These are phyloP conservation scores for Antrodiella citrinella DNA, from an alignment of 768 basidiomycete species.

Conservation along the genomic window DNA sequence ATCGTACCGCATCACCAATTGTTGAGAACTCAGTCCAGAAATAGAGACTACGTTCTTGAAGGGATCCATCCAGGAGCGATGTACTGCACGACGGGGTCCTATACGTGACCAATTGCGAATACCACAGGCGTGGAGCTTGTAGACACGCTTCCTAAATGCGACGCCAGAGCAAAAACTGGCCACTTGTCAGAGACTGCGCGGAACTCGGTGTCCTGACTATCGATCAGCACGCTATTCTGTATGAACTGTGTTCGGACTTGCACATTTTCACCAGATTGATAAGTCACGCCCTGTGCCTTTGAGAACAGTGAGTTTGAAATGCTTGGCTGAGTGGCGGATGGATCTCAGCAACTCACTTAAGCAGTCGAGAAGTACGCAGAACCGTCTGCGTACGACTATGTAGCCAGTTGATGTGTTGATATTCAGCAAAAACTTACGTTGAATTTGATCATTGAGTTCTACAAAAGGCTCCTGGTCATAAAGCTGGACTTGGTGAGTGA, in stretches of 20 bases:
- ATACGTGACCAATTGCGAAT: conserved; percentile 13
- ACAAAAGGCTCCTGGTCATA: conserved; percentile 30
- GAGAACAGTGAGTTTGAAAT: too few species aligned
- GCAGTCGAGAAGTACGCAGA: too few species aligned
- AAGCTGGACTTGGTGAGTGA: conserved; percentile 43
- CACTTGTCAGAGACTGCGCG: conserved; percentile 10
- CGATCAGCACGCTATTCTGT: conserved; percentile 11
- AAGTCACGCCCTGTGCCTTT: conserved; percentile 12
- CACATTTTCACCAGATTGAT: conserved; percentile 10
- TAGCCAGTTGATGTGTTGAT: too few species aligned
- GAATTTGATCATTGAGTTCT: conserved; percentile 44
- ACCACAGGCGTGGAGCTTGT: conserved; percentile 11
- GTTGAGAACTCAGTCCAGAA: conserved; percentile 37
- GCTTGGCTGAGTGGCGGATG: too few species aligned
- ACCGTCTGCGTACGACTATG: too few species aligned
- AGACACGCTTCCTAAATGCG: conserved; percentile 14
- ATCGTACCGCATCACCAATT: conserved; percentile 26
- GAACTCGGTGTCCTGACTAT: conserved; percentile 10
- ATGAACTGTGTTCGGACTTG: conserved; percentile 14
- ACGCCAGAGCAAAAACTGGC: conserved; percentile 16
- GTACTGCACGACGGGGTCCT: conserved; percentile 17
- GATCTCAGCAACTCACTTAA: too few species aligned
- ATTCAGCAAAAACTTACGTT: too few species aligned
- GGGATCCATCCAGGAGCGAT: conserved; percentile 28
- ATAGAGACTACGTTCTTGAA: conserved; percentile 35